A percentile compares a stretch with the other conserved stretches of the same genome.
Conservation (phyloP, 2,329 filamentous ascomycete species). For the Lithohypha guttulata region DNA sequence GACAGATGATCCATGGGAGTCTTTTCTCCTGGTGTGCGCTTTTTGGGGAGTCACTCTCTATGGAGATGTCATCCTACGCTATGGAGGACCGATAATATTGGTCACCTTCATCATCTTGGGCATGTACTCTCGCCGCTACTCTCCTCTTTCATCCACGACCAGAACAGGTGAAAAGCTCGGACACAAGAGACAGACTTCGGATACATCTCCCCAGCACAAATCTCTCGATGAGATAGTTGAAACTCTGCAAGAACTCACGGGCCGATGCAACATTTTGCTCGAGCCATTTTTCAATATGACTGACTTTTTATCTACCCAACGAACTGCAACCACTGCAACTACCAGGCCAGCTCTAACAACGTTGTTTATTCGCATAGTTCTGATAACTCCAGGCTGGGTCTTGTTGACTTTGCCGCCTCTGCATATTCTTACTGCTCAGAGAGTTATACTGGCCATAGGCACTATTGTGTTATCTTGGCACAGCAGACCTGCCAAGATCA, state of each 20-base stretch:
- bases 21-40: constrained; percentile 71
- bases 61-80: constrained; percentile 69
- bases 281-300: constrained; percentile 82
- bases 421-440: constrained; percentile 73
- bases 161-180: constrained; percentile 54
- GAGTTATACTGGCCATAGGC: constrained; percentile 74
- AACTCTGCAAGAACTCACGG: constrained; percentile 79
- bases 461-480: constrained; percentile 88
- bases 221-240: constrained; percentile 96
- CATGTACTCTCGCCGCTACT: constrained; percentile 87
- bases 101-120: constrained; percentile 71
- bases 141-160: constrained; percentile 75
- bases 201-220: constrained; percentile 67
- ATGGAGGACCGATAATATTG: constrained; percentile 71
- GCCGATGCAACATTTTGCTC: constrained; percentile 80
- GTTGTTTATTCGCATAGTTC: constrained; percentile 76
- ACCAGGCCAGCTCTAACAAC: constrained; percentile 81
- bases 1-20: constrained; percentile 88
- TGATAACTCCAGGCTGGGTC: constrained; percentile 83
- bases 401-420: constrained; percentile 70
- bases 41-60: constrained; percentile 87
- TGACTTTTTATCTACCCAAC: constrained; percentile 84
- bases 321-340: constrained; percentile 80
- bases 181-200: constrained; percentile 42
- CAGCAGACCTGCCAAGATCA: constrained; percentile 72